Percentiles rank a stretch among this genome's conserved stretches.
Evolutionary conservation across 2,329 filamentous ascomycete genomes (phyloP).

Genomic region (Cladosporium sp.): DNA sequence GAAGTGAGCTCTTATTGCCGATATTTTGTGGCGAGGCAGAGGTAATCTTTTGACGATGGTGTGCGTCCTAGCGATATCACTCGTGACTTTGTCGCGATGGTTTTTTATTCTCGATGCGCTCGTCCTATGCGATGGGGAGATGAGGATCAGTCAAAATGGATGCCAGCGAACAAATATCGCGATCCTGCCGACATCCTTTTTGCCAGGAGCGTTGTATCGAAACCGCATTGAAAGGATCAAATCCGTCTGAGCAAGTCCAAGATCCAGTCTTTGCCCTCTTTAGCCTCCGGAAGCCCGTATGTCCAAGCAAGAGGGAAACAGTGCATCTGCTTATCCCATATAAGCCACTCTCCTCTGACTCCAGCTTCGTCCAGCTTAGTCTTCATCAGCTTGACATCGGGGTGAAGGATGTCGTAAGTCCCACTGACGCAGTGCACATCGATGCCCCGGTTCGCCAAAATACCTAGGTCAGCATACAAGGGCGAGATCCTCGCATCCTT

Average conservation of each 20-base stretch:
- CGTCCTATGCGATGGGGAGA: no score
- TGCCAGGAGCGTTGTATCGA: neutral
- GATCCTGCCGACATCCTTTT: no score
- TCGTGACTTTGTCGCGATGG: neutral
- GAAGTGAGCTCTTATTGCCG: neutral
- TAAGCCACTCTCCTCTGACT: constrained; percentile 56
- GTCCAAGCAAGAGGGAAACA: constrained; percentile 55
- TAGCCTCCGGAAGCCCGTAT: constrained; percentile 51
- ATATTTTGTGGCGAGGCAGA: neutral
- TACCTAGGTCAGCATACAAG: constrained; percentile 39
- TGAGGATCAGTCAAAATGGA: neutral
- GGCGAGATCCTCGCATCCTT: constrained; percentile 53
- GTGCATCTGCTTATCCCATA: constrained; percentile 64
- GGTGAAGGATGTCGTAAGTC: constrained; percentile 54
- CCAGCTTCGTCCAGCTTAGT: constrained; percentile 46
- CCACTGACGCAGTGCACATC: constrained; percentile 55
- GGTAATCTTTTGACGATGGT: neutral
- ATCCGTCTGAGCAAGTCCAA: constrained; percentile 34
- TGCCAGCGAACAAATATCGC: neutral
- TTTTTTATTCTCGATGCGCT: no score
- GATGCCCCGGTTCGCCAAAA: constrained; percentile 43
- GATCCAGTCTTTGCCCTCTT: constrained; percentile 49
- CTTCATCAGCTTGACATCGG: constrained; percentile 53
- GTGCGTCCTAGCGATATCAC: neutral
- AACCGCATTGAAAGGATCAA: neutral